A percentile compares a stretch with the other conserved stretches of the same genome.
These are phyloP conservation scores for Aspergillus quadrilineatus DNA, from an alignment of 2,329 filamentous ascomycete genomes.

Conservation along the genomic window DNA sequence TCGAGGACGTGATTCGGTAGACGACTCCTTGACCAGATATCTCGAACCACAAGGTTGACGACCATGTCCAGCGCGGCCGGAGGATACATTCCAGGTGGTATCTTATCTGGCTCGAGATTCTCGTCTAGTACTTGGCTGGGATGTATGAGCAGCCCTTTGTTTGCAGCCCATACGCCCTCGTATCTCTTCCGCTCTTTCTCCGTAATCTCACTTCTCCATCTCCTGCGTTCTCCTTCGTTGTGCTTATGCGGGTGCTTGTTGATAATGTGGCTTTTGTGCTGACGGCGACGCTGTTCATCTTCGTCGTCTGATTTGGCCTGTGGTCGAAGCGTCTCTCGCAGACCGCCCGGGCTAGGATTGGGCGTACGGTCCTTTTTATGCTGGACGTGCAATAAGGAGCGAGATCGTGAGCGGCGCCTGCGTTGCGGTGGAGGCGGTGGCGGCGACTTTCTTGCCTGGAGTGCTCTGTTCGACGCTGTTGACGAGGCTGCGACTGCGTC, in stretches of 20 bases:
- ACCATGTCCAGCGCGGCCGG: slow-evolving; percentile 40
- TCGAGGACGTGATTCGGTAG: slow-evolving; percentile 40
- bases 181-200: slow-evolving; percentile 50
- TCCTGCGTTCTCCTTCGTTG: slow-evolving; percentile 48
- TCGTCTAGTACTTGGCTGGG: slow-evolving; percentile 12
- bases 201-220: slow-evolving; percentile 46
- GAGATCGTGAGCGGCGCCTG: slow-evolving; percentile 37
- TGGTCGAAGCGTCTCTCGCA: slow-evolving; percentile 46
- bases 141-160: slow-evolving; percentile 43
- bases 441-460: slow-evolving; percentile 37
- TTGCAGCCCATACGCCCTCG: slow-evolving; percentile 53
- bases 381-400: slow-evolving; percentile 36
- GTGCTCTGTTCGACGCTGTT: slow-evolving; percentile 43
- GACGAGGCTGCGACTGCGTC: slow-evolving; percentile 51
- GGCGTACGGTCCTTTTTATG: slow-evolving; percentile 30
- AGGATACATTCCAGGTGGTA: slow-evolving; percentile 21
- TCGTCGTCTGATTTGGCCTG: slow-evolving; percentile 38
- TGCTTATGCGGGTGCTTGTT: slow-evolving; percentile 50
- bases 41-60: slow-evolving; percentile 47
- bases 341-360: slow-evolving; percentile 39
- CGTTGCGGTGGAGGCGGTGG: slow-evolving; percentile 42
- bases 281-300: slow-evolving; percentile 22
- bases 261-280: slow-evolving; percentile 37
- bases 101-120: slow-evolving; percentile 12
- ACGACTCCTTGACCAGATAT: slow-evolving; percentile 51